A percentile compares a stretch with the other conserved stretches of the same genome.
Conservation (phyloP, 306 rosid genomes). For the Begonia loranthoides region DNA sequence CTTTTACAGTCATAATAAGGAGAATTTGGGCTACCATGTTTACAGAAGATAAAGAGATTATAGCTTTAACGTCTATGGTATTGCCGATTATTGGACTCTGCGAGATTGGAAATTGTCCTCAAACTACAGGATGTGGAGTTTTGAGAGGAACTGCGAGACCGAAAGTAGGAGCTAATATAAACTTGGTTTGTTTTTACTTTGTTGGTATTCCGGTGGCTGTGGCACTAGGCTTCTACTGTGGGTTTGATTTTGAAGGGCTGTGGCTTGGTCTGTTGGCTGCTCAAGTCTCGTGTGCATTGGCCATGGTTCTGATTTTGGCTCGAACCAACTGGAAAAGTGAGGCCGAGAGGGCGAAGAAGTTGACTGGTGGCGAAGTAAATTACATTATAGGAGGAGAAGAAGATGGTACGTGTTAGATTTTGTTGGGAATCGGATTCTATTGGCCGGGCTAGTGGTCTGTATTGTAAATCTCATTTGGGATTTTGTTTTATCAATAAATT, state of each 20-base stretch:
- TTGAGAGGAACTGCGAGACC: slow-evolving; percentile 1
- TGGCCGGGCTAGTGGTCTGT: too few species aligned
- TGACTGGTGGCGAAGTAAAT: background rate
- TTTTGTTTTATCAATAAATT: too few species aligned
- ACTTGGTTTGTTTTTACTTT: background rate
- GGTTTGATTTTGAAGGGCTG: slow-evolving; percentile 1
- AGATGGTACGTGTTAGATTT: too few species aligned
- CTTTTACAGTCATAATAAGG: background rate
- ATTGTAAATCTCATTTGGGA: too few species aligned
- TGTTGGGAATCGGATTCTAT: too few species aligned
- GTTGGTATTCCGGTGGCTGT: slow-evolving; percentile 1
- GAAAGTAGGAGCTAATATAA: slow-evolving; percentile 1
- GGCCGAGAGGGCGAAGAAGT: background rate
- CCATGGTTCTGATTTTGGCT: background rate
- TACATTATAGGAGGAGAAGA: background rate
- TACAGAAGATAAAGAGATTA: background rate
- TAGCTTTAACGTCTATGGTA: background rate
- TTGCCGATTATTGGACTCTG: background rate
- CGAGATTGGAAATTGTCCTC: background rate
- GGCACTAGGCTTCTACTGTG: background rate
- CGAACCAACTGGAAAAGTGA: background rate
- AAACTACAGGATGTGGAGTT: background rate
- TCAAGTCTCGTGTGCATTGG: background rate
- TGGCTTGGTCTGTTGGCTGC: slow-evolving; percentile 3
- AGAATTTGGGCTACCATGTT: background rate